Conservation (phyloP, 495 filamentous ascomycete genomes). For the Penicillium cosmopolitanum region DNA sequence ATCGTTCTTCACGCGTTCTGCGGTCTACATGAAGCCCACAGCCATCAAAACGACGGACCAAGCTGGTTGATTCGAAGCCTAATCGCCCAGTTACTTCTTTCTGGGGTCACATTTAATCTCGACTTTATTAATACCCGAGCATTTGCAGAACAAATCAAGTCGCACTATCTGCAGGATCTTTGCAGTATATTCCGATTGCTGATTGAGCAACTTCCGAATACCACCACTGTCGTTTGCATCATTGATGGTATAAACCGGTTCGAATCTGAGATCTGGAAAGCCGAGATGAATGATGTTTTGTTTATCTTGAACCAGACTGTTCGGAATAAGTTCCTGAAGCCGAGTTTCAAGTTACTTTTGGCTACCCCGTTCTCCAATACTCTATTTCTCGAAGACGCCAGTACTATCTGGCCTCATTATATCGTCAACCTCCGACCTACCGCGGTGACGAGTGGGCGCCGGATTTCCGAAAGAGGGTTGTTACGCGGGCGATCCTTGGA, state of each 20-base stretch:
- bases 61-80: constrained; percentile 16
- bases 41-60: constrained; percentile 6
- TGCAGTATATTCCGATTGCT: constrained; percentile 12
- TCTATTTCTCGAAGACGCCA: background rate
- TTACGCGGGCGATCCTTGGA: background rate
- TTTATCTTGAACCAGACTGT: background rate
- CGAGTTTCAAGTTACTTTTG: background rate
- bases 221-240: constrained; percentile 8
- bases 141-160: constrained; percentile 9
- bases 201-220: constrained; percentile 12
- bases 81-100: constrained; percentile 16
- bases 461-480: background rate
- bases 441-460: background rate
- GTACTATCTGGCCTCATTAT: background rate
- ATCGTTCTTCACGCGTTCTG: constrained; percentile 16
- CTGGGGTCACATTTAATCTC: constrained; percentile 9
- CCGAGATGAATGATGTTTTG: background rate
- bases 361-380: constrained; percentile 1
- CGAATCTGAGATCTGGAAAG: constrained; percentile 1
- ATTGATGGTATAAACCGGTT: constrained; percentile 5
- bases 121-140: constrained; percentile 16
- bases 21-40: constrained; percentile 11
- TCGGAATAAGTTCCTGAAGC: background rate
- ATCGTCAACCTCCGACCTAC: background rate
- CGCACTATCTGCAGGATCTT: constrained; percentile 6